Evolutionary conservation across 208 protist species (phyloP).

Genomic region (Vickermania ingenoplastis): DNA sequence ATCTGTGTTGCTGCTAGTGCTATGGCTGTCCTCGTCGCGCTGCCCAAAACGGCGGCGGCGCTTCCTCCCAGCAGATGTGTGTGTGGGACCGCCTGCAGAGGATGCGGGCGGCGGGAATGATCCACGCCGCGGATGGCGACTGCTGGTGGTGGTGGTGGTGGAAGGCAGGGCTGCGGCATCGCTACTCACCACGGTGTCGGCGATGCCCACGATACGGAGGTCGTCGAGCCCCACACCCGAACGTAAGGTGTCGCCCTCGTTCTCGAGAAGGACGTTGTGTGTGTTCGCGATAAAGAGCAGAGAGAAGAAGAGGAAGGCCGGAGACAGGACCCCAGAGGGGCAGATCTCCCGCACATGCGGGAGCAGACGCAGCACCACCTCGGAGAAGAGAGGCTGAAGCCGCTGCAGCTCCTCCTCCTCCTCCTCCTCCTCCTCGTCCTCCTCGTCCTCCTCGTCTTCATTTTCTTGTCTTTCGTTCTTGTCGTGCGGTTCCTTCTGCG

Average conservation of each 20-base stretch:
- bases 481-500: not conserved
- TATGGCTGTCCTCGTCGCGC: too few relatives aligned
- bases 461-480: not conserved
- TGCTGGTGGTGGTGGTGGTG: too few relatives aligned
- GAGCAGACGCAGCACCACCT: conserved; percentile 49
- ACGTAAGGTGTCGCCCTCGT: conserved; percentile 27
- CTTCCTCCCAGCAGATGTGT: too few relatives aligned
- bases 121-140: too few relatives aligned
- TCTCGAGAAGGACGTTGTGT: conserved; percentile 70
- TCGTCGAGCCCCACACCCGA: too few relatives aligned
- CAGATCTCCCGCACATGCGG: conserved; percentile 53
- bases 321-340: conserved; percentile 73
- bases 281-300: conserved; percentile 85
- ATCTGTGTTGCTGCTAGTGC: too few relatives aligned
- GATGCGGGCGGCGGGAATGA: too few relatives aligned
- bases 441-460: not conserved
- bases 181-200: conserved; percentile 6
- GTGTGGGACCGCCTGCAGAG: too few relatives aligned
- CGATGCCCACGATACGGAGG: conserved; percentile 42
- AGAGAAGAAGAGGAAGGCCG: conserved; percentile 88
- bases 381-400: conserved; percentile 42
- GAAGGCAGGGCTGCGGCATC: not conserved
- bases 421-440: not conserved
- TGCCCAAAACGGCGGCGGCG: too few relatives aligned
- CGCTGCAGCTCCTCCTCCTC: not conserved